phyloP scores from a whole-genome alignment of 108 stramenopile species.

The Tribonema minus region DNA sequence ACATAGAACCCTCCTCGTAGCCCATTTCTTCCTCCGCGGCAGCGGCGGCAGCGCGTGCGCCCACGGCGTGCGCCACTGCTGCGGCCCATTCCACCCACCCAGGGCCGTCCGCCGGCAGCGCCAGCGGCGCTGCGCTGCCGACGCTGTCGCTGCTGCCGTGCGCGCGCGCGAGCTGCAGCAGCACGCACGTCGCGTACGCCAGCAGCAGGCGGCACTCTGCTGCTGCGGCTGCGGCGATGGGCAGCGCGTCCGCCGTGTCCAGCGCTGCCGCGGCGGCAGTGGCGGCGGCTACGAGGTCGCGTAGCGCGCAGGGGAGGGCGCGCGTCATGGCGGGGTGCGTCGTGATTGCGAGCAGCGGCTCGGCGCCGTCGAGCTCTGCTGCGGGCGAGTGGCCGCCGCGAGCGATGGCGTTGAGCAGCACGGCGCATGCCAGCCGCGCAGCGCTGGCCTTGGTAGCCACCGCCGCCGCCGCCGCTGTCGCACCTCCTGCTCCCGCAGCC shows the following conservation, averaged over 20 bases:
- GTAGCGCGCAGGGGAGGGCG: too few relatives aligned
- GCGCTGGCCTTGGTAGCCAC: background rate
- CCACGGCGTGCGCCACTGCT: slow-evolving; percentile 21
- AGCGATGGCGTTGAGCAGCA: slow-evolving; percentile 16
- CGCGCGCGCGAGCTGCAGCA: slow-evolving; percentile 13
- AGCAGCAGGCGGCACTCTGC: slow-evolving; percentile 14
- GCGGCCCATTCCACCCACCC: slow-evolving; percentile 24
- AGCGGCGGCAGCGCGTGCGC: background rate
- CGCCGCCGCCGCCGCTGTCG: background rate
- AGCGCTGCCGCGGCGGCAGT: too few relatives aligned
- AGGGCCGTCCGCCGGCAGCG: background rate
- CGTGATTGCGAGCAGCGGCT: background rate
- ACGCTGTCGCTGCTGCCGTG: too few relatives aligned
- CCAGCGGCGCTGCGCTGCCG: too few relatives aligned
- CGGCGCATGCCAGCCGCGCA: background rate
- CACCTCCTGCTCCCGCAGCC: background rate
- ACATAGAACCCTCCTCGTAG: slow-evolving; percentile 35
- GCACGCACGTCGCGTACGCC: slow-evolving; percentile 7
- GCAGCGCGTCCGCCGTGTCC: too few relatives aligned
- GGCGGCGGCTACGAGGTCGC: too few relatives aligned
- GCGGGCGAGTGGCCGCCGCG: slow-evolving; percentile 25
- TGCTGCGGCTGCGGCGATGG: slow-evolving; percentile 19
- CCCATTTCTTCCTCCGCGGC: slow-evolving; percentile 14
- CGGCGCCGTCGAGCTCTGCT: background rate
- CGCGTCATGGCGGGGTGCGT: too few relatives aligned